phyloP scores from a whole-genome alignment of 2,329 filamentous ascomycete species.

The Colletotrichum echinochloae region DNA sequence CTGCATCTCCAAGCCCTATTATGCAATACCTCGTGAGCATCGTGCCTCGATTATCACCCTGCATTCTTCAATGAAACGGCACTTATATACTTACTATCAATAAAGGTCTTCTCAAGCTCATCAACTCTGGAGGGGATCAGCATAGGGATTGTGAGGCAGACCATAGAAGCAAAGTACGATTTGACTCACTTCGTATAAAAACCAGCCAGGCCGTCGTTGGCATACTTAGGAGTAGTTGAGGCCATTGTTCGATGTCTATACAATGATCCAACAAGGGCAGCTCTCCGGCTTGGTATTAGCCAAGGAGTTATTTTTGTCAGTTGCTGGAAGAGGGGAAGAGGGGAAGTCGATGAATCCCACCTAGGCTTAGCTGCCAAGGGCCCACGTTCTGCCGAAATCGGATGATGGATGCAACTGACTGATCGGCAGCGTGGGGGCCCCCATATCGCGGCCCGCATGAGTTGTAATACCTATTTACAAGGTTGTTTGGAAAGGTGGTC shows the following conservation, averaged over 20 bases:
- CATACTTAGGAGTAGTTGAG: neutral
- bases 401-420: neutral
- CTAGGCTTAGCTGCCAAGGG: neutral
- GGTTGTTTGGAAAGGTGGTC: neutral
- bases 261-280: neutral
- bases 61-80: neutral
- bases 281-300: neutral
- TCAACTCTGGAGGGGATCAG: conserved; percentile 17
- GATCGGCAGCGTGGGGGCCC: neutral
- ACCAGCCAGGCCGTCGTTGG: neutral
- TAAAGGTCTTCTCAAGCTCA: conserved; percentile 24
- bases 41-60: too few relatives aligned
- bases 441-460: neutral
- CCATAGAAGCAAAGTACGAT: neutral
- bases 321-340: conserved; percentile 11
- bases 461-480: neutral
- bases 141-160: neutral
- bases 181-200: conserved; percentile 5
- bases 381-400: conserved; percentile 31
- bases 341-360: conserved; percentile 24
- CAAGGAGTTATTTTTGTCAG: conserved; percentile 16
- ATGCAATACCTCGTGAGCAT: neutral
- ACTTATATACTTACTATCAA: conserved; percentile 11
- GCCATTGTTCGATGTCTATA: neutral
- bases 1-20: conserved; percentile 78